phyloP scores from a whole-genome alignment of 2,329 filamentous ascomycete genomes.

The Cladobotryum mycophilum region DNA sequence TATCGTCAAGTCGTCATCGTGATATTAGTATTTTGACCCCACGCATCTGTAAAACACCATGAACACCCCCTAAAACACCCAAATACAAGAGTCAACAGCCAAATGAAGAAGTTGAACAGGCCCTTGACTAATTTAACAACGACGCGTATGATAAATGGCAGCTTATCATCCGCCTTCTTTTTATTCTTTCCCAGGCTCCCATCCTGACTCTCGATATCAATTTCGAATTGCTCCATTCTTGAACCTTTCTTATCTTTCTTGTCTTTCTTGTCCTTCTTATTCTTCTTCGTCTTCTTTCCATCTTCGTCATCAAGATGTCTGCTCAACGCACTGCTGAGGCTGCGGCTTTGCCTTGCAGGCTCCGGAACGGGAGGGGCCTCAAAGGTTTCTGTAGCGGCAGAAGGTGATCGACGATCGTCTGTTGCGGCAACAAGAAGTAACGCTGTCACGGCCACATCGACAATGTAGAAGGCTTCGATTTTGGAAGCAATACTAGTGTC shows the following conservation, averaged over 20 bases:
- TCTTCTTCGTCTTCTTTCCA: conserved; percentile 24
- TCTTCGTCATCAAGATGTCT: conserved; percentile 22
- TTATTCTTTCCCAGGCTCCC: conserved; percentile 35
- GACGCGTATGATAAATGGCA: conserved; percentile 44
- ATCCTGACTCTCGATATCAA: conserved; percentile 58
- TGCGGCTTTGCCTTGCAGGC: conserved; percentile 19
- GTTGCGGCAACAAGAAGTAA: conserved; percentile 52
- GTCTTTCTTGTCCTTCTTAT: conserved; percentile 41
- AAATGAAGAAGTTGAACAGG: conserved; percentile 52
- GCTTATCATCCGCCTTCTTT: conserved; percentile 38
- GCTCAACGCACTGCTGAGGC: conserved; percentile 24
- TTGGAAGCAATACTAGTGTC: conserved; percentile 54
- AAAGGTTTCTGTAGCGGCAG: conserved; percentile 43
- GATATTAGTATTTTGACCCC: conserved; percentile 34
- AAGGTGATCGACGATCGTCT: conserved; percentile 44
- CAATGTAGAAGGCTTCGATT: conserved; percentile 55
- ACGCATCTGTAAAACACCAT: conserved; percentile 46
- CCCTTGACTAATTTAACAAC: conserved; percentile 46
- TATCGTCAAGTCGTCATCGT: conserved; percentile 4
- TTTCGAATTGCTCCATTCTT: conserved; percentile 50
- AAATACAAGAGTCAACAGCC: conserved; percentile 50
- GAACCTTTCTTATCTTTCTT: conserved; percentile 27
- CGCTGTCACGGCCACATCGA: conserved; percentile 56
- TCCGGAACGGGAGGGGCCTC: conserved; percentile 47
- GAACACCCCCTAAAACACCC: conserved; percentile 46